Evolutionary conservation across 768 basidiomycete species (phyloP), one percentile per base, ranked within the genome.

Genomic region (Cyclocybe aegerita): DNA sequence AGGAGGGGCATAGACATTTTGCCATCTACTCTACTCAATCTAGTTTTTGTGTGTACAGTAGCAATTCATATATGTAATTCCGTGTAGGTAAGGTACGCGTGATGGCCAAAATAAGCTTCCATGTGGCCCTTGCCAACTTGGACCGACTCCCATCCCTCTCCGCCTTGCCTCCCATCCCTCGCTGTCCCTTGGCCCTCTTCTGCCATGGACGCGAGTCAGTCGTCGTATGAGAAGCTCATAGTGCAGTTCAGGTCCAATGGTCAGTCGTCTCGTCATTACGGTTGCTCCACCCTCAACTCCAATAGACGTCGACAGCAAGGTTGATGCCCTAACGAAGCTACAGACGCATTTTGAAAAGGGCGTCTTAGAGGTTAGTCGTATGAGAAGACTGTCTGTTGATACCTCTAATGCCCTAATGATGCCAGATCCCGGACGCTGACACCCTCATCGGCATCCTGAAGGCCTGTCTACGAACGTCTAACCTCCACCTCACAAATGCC

Each of bases 401-500:
- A 30, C 30, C 33, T 54, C 41, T 37, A 49, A 30, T 51, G 11
- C 39, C 50, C 30, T 30, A 50, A 12, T 41, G 34, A 10, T 50
- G 16, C 39, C 57, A 93, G 92, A 80, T 94, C 48, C 63, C 77
- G 23, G 90, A 93, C 62, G 66, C 83, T 7, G 93, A 94, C 61
- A 70, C 74, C 35, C 73, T 93, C 62, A 78, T 93, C 52, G 71
- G 72, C 50, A 73, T 79, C 35, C 76, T 95, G 63, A 92, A 88
- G 67, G 60, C 83, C 34, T 90, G 84, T 58, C 78, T 94, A 58
- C 82, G 89, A 58, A 84, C 84, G 39, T 78, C 90, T 40, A 92
- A 94, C 70, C 84, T 90, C 61, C 90, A 92, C 60, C 73, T 95
- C 36, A 81, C 85, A 7, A 83, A 82, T 48, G 91, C 92, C 33